Evolutionary conservation across 1,284 basidiomycete genomes (phyloP).

Genomic region (Irpex rosettiformis): DNA sequence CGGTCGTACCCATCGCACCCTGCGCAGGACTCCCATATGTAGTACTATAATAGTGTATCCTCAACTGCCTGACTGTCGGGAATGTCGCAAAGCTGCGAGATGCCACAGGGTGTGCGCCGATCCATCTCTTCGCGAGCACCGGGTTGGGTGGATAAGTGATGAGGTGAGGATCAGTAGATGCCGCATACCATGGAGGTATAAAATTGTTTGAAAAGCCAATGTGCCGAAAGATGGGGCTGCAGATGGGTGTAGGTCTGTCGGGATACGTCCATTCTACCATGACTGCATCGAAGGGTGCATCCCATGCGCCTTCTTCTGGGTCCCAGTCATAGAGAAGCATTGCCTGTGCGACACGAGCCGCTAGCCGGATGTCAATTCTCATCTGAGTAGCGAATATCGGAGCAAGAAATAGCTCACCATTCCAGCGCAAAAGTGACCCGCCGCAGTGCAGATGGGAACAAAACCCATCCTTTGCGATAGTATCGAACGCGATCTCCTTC

Average conservation of each 20-base stretch:
- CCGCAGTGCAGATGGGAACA: conserved; percentile 17
- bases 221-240: conserved; percentile 7
- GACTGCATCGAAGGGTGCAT: conserved; percentile 4
- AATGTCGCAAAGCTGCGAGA: conserved; percentile 10
- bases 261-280: conserved; percentile 1
- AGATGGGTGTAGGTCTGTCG: conserved; percentile 6
- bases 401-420: conserved; percentile 6
- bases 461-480: conserved; percentile 15
- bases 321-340: conserved; percentile 11
- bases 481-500: conserved; percentile 18
- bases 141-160: background rate
- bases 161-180: background rate
- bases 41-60: background rate
- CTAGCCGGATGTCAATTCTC: background rate
- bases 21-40: conserved; percentile 1
- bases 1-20: conserved; percentile 5
- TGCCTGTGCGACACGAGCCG: conserved; percentile 3
- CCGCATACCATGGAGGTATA: conserved; percentile 8
- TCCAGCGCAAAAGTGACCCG: conserved; percentile 12
- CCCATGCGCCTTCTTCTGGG: conserved; percentile 15
- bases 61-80: conserved; percentile 5
- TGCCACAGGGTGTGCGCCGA: conserved; percentile 7
- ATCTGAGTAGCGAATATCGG: background rate
- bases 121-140: background rate
- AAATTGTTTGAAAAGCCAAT: conserved; percentile 3